Evolutionary conservation across 2,329 filamentous ascomycete genomes (phyloP), one percentile per base, ranked within the genome.

Genomic region (Fusarium staphyleae): DNA sequence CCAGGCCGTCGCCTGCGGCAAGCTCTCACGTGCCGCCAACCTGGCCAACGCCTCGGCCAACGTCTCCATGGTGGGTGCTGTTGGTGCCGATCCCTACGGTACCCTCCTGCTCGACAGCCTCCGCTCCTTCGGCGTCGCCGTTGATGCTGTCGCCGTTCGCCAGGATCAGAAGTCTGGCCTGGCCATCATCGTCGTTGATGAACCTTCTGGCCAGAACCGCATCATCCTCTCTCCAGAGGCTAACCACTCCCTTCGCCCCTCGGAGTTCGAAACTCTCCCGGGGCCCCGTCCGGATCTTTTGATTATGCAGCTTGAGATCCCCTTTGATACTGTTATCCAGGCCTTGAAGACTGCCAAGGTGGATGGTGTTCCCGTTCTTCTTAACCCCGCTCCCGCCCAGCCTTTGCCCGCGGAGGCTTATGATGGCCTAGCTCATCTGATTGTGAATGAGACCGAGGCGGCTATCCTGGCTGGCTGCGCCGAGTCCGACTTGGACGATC

Each of bases 381-480:
- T 96, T 60, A 98, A 97, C 72, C 92, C 93, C 13, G 93, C 93
- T 3, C 89, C 89, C 4, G 91, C 92, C 3, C 81, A 87, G 36
- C 73, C 76, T 8, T 74, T 96, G 3, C 91, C 90, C 1, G 78
- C 78, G 1, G 79, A 84, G 22, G 86, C 85, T 8, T 95, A 89
- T 69, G 65, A 71, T 6, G 84, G 83, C 1, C 81, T 97, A 26
- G 85, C 86, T 34, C 91, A 96, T 66, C 79, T 97, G 35, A 84
- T 97, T 43, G 84, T 97, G 66, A 97, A 98, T 69, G 93, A 97
- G 77, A 95, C 88, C 1, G 93, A 97, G 76, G 90, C 92, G 2
- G 83, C 87, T 8, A 83, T 93, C 42, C 81, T 96, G 48, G 86
- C 84, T 0, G 85, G 83, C 2, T 77, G 77, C 48, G 65, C 72